A percentile compares a stretch with the other conserved stretches of the same genome.
These are phyloP conservation scores for Magnolia officinalis DNA, from an alignment of 164 flowering plant genomes.

Conservation along the genomic window DNA sequence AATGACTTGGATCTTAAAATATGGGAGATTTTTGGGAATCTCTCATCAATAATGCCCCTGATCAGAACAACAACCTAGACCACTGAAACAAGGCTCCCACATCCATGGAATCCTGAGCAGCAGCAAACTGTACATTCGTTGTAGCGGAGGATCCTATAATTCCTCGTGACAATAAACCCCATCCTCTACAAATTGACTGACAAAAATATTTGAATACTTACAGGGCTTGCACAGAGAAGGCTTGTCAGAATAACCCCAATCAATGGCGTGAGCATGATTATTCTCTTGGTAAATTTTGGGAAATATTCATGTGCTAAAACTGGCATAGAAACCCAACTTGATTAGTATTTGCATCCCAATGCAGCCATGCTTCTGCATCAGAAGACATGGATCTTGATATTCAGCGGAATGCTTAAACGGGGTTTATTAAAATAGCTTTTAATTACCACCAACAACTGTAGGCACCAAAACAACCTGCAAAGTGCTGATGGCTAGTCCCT, in stretches of 20 bases:
- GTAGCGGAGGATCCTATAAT: not conserved
- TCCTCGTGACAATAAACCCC: not conserved
- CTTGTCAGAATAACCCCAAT: conserved; percentile 94
- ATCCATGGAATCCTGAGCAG: not conserved
- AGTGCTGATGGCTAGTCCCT: conserved; percentile 96
- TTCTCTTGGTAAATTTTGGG: conserved; percentile 79
- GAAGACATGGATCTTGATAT: not conserved
- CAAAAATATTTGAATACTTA: conserved; percentile 38
- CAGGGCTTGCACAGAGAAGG: conserved; percentile 96
- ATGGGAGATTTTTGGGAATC: too few relatives aligned
- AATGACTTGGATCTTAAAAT: too few relatives aligned
- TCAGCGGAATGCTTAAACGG: not conserved
- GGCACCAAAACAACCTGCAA: conserved; percentile 96
- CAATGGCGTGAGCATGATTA: conserved; percentile 77
- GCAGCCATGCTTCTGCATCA: not conserved
- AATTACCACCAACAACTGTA: conserved; percentile 50
- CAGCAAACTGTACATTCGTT: not conserved
- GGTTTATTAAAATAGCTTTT: not conserved
- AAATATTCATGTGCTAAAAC: conserved; percentile 85
- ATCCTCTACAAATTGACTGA: not conserved
- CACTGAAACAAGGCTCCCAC: too few relatives aligned
- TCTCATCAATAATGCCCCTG: too few relatives aligned
- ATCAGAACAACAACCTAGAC: too few relatives aligned
- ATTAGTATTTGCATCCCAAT: not conserved
- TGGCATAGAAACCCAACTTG: conserved; percentile 31